Conservation (phyloP, 176 grass and related monocot genomes). For the Canna indica region DNA sequence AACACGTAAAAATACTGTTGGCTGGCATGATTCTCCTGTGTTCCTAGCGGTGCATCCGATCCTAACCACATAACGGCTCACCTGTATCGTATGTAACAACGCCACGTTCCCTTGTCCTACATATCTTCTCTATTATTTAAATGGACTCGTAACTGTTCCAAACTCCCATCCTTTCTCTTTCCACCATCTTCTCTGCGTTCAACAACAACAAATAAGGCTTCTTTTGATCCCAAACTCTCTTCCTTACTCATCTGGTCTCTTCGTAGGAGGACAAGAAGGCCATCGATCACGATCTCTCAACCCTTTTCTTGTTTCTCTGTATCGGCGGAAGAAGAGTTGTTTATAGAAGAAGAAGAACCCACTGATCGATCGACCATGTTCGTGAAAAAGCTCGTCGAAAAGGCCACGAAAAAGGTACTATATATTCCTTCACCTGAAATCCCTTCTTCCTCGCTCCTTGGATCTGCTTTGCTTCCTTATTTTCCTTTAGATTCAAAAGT, state of each 20-base stretch:
- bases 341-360: background rate
- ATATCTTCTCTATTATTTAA: background rate
- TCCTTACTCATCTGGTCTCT: background rate
- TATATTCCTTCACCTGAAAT: background rate
- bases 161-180: background rate
- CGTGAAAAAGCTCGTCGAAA: conserved; percentile 71
- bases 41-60: background rate
- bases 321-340: background rate
- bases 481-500: background rate
- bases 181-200: background rate
- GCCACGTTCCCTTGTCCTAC: background rate
- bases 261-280: background rate
- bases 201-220: background rate
- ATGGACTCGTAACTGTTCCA: background rate
- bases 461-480: background rate
- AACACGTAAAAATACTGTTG: too few relatives aligned
- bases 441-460: background rate
- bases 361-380: conserved; percentile 31
- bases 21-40: background rate
- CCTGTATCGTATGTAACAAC: background rate
- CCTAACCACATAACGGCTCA: background rate
- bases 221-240: background rate
- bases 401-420: conserved; percentile 79
- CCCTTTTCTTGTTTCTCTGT: background rate
- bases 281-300: background rate